Evolutionary conservation across 108 stramenopile genomes (phyloP).

Genomic region (Pseudonitzschia delicatissima): DNA sequence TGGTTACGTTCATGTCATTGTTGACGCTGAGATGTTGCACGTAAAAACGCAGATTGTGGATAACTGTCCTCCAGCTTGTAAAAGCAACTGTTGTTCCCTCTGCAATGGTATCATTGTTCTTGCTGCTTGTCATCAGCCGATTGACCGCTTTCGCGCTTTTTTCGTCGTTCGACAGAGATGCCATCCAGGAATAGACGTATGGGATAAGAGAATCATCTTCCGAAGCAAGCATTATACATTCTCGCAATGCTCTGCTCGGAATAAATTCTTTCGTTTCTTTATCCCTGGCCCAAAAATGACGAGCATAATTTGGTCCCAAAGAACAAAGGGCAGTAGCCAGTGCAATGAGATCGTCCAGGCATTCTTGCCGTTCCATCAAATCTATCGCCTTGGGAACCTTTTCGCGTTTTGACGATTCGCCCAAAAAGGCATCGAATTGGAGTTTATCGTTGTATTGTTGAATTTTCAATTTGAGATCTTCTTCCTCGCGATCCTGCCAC

Average conservation of each 20-base stretch:
- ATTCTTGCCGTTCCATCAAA: constrained; percentile 76
- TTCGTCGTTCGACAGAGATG: constrained; percentile 49
- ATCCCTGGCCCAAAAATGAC: constrained; percentile 57
- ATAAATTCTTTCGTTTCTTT: constrained; percentile 25
- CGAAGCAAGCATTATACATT: constrained; percentile 41
- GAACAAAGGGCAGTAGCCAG: constrained; percentile 59
- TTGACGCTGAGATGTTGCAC: constrained; percentile 58
- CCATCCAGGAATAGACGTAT: constrained; percentile 64
- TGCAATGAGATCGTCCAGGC: constrained; percentile 81
- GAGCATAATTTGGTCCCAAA: constrained; percentile 48
- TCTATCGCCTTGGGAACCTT: constrained; percentile 59
- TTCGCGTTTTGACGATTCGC: constrained; percentile 21
- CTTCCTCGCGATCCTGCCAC: constrained; percentile 67
- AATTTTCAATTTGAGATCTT: constrained; percentile 51
- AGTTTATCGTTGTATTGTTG: constrained; percentile 47
- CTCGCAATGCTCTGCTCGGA: constrained; percentile 50
- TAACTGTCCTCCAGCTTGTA: constrained; percentile 9
- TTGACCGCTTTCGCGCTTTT: constrained; percentile 52
- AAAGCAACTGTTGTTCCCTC: background rate
- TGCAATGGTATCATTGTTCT: background rate
- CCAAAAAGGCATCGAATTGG: constrained; percentile 59
- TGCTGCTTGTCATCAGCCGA: constrained; percentile 35
- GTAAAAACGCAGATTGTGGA: constrained; percentile 58
- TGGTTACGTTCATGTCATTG: constrained; percentile 11
- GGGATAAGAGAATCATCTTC: constrained; percentile 55